Evolutionary conservation across 2,329 filamentous ascomycete species (phyloP).

Genomic region (Leptographium radiaticola): DNA sequence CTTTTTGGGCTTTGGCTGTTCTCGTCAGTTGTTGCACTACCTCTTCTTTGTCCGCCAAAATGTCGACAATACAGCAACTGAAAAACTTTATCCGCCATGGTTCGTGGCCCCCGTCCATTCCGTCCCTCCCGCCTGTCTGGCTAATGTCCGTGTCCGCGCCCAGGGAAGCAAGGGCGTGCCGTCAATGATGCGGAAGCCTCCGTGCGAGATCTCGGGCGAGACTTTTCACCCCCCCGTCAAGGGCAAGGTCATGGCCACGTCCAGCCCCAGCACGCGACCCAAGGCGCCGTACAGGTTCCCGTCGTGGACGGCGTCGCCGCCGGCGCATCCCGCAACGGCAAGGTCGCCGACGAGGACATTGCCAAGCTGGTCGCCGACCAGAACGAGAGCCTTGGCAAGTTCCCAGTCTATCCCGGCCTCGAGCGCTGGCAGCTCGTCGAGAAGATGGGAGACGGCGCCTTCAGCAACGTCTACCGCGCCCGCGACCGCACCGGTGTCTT

Average conservation of each 20-base stretch:
- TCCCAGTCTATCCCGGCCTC: conserved; percentile 73
- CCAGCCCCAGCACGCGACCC: neutral
- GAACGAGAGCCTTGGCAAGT: conserved; percentile 70
- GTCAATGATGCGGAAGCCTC: conserved; percentile 29
- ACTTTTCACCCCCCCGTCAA: conserved; percentile 19
- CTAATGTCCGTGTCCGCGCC: neutral
- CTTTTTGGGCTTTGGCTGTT: too few species aligned
- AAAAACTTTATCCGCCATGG: conserved; percentile 97
- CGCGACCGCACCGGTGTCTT: conserved; percentile 54
- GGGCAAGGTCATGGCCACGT: neutral
- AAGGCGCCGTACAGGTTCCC: neutral
- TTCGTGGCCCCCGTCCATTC: conserved; percentile 20
- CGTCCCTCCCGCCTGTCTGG: neutral
- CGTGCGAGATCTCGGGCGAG: too few species aligned
- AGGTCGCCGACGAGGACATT: conserved; percentile 53
- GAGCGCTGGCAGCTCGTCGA: conserved; percentile 78
- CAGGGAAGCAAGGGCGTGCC: conserved; percentile 77
- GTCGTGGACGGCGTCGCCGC: too few species aligned
- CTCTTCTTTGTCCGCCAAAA: conserved; percentile 16
- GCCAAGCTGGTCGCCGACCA: conserved; percentile 86
- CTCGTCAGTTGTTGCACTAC: too few species aligned
- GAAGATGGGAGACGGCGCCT: conserved; percentile 98
- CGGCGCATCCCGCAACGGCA: conserved; percentile 16
- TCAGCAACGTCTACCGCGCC: conserved; percentile 96
- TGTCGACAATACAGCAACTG: conserved; percentile 79